Percentiles rank a stretch among this genome's conserved stretches.
phyloP scores from a whole-genome alignment of 164 flowering plant genomes.

The Sextonia rubra region DNA sequence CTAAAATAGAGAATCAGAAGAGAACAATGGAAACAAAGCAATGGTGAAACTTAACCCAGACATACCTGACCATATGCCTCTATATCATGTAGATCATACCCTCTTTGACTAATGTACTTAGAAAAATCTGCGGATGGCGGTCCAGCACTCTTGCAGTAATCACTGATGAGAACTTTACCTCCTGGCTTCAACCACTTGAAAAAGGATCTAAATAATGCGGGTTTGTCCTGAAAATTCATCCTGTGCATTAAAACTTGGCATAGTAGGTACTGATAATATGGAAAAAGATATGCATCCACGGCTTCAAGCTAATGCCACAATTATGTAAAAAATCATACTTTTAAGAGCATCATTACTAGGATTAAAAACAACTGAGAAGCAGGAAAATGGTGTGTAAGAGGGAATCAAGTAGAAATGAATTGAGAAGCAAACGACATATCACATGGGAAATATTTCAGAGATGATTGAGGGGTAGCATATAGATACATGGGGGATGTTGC shows the following conservation, averaged over 20 bases:
- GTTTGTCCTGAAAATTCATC: constrained; percentile 71
- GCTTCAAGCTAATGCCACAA: background rate
- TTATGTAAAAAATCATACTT: too few relatives aligned
- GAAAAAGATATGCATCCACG: background rate
- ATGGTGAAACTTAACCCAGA: background rate
- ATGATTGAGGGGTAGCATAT: too few relatives aligned
- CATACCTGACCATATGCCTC: constrained; percentile 84
- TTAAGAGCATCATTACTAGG: too few relatives aligned
- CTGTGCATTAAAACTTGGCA: background rate
- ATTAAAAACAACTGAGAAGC: too few relatives aligned
- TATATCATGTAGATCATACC: constrained; percentile 90
- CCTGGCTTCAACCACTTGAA: constrained; percentile 98
- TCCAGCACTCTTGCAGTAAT: constrained; percentile 77
- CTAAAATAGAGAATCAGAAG: background rate
- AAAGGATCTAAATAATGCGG: constrained; percentile 69
- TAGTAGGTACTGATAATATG: background rate
- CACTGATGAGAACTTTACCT: constrained; percentile 88
- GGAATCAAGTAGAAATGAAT: too few relatives aligned
- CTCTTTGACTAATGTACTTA: constrained; percentile 80
- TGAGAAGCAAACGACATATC: too few relatives aligned
- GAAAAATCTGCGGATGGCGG: constrained; percentile 66
- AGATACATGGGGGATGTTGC: too few relatives aligned
- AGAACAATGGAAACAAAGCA: background rate
- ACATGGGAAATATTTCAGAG: too few relatives aligned
- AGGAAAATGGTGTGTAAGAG: too few relatives aligned